Percentiles rank a stretch among this genome's conserved stretches.
phyloP scores from a whole-genome alignment of 2,329 filamentous ascomycete species.

The Westerdykella ornata region DNA sequence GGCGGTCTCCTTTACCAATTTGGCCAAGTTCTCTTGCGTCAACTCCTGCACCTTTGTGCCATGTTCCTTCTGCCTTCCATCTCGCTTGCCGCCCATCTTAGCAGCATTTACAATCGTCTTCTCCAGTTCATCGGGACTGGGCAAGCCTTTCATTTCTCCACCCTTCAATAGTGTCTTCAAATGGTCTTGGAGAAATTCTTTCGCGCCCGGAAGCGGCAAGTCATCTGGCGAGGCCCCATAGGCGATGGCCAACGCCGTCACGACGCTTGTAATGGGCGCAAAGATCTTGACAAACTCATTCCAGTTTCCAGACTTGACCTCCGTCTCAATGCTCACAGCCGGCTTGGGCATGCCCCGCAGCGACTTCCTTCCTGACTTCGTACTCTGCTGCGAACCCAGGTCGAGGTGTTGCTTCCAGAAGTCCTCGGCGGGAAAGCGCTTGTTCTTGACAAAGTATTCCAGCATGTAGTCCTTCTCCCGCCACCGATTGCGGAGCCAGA shows the following conservation, averaged over 20 bases:
- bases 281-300: slow-evolving; percentile 49
- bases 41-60: slow-evolving; percentile 25
- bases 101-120: slow-evolving; percentile 35
- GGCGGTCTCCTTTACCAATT: slow-evolving; percentile 35
- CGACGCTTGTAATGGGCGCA: slow-evolving; percentile 46
- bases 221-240: slow-evolving; percentile 37
- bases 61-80: slow-evolving; percentile 20
- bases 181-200: slow-evolving; percentile 32
- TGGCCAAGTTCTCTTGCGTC: slow-evolving; percentile 35
- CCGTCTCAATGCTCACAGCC: slow-evolving; percentile 43
- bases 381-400: slow-evolving; percentile 28
- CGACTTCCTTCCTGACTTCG: slow-evolving; percentile 29
- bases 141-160: slow-evolving; percentile 30
- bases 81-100: slow-evolving; percentile 26
- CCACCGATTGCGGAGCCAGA: slow-evolving; percentile 83
- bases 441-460: slow-evolving; percentile 68
- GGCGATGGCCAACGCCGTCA: slow-evolving; percentile 43
- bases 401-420: slow-evolving; percentile 39
- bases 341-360: slow-evolving; percentile 29
- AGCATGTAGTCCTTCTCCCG: slow-evolving; percentile 85
- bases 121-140: slow-evolving; percentile 31
- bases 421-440: slow-evolving; percentile 68
- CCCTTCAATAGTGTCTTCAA: slow-evolving; percentile 28
- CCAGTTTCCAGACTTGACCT: slow-evolving; percentile 46
- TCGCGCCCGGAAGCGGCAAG: slow-evolving; percentile 29